Percentiles rank a stretch among this genome's conserved stretches.
phyloP scores from a whole-genome alignment of 768 basidiomycete species.

The Trametes cinnabarina region DNA sequence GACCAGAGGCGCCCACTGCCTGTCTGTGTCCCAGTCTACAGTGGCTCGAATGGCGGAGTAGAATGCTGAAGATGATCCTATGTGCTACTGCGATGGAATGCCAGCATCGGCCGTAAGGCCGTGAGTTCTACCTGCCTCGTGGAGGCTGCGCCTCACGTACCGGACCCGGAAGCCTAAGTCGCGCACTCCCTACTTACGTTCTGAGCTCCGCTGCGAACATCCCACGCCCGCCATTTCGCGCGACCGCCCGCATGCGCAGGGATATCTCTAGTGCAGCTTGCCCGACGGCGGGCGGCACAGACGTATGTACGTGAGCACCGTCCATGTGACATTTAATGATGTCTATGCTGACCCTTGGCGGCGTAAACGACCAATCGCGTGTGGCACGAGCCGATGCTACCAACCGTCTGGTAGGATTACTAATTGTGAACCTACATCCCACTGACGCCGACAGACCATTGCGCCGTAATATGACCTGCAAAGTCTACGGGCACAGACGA shows the following conservation, averaged over 20 bases:
- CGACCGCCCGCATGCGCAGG: slow-evolving; percentile 9
- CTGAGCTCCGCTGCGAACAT: neutral
- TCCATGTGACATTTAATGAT: neutral
- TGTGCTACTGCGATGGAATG: neutral
- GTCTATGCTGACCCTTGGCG: neutral
- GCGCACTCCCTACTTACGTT: neutral
- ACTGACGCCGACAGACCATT: neutral
- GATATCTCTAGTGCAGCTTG: too few relatives aligned
- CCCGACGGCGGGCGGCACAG: neutral
- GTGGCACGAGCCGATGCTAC: too few relatives aligned
- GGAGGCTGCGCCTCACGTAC: neutral
- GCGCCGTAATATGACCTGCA: neutral
- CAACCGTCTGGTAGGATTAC: too few relatives aligned
- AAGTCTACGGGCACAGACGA: neutral
- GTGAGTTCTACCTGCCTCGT: neutral
- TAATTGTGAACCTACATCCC: too few relatives aligned
- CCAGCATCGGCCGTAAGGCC: neutral
- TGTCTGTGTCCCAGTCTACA: neutral
- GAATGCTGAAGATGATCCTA: neutral
- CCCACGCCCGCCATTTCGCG: slow-evolving; percentile 1
- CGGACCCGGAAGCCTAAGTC: slow-evolving; percentile 3
- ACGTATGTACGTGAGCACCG: neutral
- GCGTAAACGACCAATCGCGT: neutral
- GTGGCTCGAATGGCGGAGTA: neutral
- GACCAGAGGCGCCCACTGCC: neutral